Evolutionary conservation across 495 filamentous ascomycete species (phyloP).

Genomic region (Wilcoxina mikolae): DNA sequence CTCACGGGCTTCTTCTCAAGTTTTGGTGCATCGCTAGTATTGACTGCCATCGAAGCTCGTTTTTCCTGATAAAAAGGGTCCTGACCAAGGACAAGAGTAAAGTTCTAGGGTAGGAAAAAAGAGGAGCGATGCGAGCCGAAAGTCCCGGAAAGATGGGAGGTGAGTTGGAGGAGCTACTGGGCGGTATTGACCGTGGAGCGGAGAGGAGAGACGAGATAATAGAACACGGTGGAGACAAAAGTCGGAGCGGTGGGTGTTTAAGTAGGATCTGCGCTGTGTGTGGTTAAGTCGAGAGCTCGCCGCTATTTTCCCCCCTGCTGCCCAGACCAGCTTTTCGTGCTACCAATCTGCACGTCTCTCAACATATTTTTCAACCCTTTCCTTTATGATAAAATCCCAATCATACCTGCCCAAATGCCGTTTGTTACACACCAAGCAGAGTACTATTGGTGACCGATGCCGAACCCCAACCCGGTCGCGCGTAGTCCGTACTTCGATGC

Average conservation of each 20-base stretch:
- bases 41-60: conserved; percentile 3
- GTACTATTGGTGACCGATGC: too few relatives aligned
- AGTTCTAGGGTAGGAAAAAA: background rate
- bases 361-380: too few relatives aligned
- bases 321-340: background rate
- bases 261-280: background rate
- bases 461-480: too few relatives aligned
- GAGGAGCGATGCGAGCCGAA: background rate
- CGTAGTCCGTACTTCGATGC: too few relatives aligned
- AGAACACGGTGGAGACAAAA: background rate
- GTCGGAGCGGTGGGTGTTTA: background rate
- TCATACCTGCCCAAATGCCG: too few relatives aligned
- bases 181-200: background rate
- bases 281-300: background rate
- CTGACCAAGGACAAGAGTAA: conserved; percentile 6
- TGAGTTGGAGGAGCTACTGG: background rate
- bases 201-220: background rate
- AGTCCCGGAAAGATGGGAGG: background rate
- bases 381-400: too few relatives aligned
- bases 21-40: background rate
- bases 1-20: conserved; percentile 94
- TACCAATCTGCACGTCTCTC: too few relatives aligned
- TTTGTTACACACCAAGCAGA: too few relatives aligned
- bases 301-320: background rate
- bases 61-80: background rate